Evolutionary conservation across 768 basidiomycete genomes (phyloP).

Genomic region (Rubroboletus pulcherrimus): DNA sequence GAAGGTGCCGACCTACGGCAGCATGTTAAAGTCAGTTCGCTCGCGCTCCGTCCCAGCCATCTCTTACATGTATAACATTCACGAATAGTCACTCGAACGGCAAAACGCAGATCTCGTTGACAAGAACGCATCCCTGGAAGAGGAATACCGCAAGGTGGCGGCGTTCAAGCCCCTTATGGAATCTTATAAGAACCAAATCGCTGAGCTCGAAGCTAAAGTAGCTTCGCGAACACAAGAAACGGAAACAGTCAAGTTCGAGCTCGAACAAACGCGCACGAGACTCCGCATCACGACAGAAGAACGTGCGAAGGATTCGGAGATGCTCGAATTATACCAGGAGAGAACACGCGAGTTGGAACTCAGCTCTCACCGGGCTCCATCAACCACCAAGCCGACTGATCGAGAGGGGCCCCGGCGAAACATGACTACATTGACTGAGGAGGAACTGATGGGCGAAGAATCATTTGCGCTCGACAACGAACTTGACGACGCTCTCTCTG

Average conservation of each 20-base stretch:
- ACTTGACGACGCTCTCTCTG: slow-evolving; percentile 79
- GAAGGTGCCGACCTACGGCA: slow-evolving; percentile 89
- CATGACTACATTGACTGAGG: slow-evolving; percentile 39
- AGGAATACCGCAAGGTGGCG: slow-evolving; percentile 83
- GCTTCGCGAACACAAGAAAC: slow-evolving; percentile 65
- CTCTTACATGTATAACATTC: slow-evolving; percentile 1
- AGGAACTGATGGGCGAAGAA: slow-evolving; percentile 45
- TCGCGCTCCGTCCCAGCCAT: slow-evolving; percentile 2
- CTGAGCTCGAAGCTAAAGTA: slow-evolving; percentile 71
- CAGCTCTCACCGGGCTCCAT: slow-evolving; percentile 46
- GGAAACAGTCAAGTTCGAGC: slow-evolving; percentile 67
- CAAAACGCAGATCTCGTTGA: slow-evolving; percentile 92
- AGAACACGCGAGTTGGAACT: slow-evolving; percentile 86
- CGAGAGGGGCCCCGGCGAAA: slow-evolving; percentile 15
- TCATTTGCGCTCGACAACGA: slow-evolving; percentile 74
- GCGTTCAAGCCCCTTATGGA: slow-evolving; percentile 89
- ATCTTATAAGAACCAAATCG: slow-evolving; percentile 83
- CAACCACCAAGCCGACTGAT: slow-evolving; percentile 24
- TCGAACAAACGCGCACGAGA: slow-evolving; percentile 70
- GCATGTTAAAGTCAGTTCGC: slow-evolving; percentile 63
- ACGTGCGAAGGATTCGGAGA: slow-evolving; percentile 74
- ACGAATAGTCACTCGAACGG: slow-evolving; percentile 72
- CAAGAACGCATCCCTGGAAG: slow-evolving; percentile 87
- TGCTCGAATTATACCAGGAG: slow-evolving; percentile 87
- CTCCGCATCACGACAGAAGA: slow-evolving; percentile 68